Evolutionary conservation across 164 flowering plant species (phyloP), one percentile per base, ranked within the genome.

Genomic region (Nymphaea colorata): DNA sequence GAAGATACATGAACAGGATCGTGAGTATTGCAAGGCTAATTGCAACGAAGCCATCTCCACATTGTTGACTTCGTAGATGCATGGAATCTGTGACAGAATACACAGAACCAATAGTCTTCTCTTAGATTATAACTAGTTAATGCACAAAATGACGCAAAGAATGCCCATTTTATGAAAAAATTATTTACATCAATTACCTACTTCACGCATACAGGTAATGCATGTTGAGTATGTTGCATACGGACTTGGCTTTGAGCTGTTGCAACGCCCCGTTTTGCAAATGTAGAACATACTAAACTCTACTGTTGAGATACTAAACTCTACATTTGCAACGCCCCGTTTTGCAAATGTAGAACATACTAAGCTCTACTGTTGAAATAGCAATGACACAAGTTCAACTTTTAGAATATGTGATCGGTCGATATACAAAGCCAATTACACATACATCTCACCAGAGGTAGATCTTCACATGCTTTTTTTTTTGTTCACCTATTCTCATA

Each of bases 211-310:
- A n/a, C 94, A 93, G 98, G 87, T 84, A 42, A 91, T 94, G n/a
- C n/a, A n/a, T n/a, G n/a, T n/a, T n/a, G n/a, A n/a, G n/a, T n/a
- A n/a, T n/a, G n/a, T n/a, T n/a, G n/a, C 99, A n/a, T 87, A 75
- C 63, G 96, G 85, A 14, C 91, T 94, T 42, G 88, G 99, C 0
- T 85, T 77, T 69, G 96, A 94, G 67, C 91, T 94, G 74, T 84
- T 94, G n/a, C 99, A 91, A 65, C 85, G 97, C 8, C 98, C 99
- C 2, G 73, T 94, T 41, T 69, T 91, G 45, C 70, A 97, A 61
- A 91, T 94, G 99, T 94, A 97, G 97, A 91, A 83, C 83, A 83
- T 91, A 64, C 75, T 94, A 68, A 94, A 94, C 74, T 79, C 97
- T 25, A 94, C 99, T 2, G 79, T 84, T 41, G 99, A 94, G 70